These are phyloP conservation scores for Penicillium sp. DNA, from an alignment of 2,329 filamentous ascomycete species.

Conservation along the genomic window DNA sequence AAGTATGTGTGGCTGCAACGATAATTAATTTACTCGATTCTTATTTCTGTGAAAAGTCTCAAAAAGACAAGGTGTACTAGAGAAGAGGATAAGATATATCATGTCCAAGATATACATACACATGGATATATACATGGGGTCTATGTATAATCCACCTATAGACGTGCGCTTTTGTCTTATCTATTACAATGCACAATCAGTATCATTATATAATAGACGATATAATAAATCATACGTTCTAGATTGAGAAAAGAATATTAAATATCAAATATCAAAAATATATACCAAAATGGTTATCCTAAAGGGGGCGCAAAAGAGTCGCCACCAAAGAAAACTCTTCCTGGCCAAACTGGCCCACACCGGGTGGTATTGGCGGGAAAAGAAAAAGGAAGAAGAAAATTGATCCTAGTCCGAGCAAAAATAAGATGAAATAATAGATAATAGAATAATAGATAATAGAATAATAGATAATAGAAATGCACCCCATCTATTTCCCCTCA, in stretches of 20 bases:
- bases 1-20: background rate
- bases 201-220: background rate
- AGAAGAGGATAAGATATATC: background rate
- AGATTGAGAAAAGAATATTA: background rate
- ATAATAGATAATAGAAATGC: background rate
- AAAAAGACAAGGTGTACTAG: background rate
- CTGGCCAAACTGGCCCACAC: constrained; percentile 7
- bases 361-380: background rate
- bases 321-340: constrained; percentile 8
- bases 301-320: background rate
- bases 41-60: background rate
- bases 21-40: background rate
- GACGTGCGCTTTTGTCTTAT: background rate
- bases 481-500: background rate
- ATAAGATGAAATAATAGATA: background rate
- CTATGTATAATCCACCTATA: background rate
- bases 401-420: background rate
- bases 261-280: background rate
- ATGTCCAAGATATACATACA: background rate
- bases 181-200: background rate
- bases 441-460: background rate
- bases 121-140: no score
- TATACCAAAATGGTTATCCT: background rate
- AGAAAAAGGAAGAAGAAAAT: background rate
- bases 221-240: background rate